Base-by-base conservation (phyloP, 495 filamentous ascomycete species). In the Letharia lupina region DNA sequence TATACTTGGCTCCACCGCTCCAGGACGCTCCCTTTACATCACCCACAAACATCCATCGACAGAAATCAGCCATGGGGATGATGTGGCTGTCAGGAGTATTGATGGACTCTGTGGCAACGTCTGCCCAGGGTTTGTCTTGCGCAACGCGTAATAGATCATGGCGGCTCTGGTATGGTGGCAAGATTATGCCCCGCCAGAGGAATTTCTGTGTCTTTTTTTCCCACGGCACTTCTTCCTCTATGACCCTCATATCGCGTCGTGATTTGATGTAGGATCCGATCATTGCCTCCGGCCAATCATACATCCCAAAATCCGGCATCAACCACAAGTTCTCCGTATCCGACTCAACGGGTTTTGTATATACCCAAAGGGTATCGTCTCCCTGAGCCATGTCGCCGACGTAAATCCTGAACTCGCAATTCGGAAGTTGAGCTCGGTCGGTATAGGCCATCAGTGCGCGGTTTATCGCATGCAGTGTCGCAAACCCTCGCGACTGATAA, bases 1-100 rank as follows among this genome's bases (percentile, higher is more conserved):
- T 78, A 63, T 86, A 87, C 67, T 84, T 84, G 42, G 81, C 78
- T 8, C 81, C 76, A n/a, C 83, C 84, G 9, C 83, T 85, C 75
- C 81, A 87, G 40, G 74, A 77, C 64, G 73, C 76, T 35, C 83
- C 86, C 70, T 87, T 84, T 0, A 83, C 81, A 39, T 88, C 83
- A 4, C 79, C 79, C 18, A 86, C 70, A 69, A 82, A 86, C 75
- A 81, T 79, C 68, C 86, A 89, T 12, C 75, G 72, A 68, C 86
- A 88, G 64, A 85, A 80, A n/a, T 88, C 83, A 54, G 82, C 77
- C 50, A 84, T 82, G 2, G 75, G 72, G 20, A 20, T 47, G 15
- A 18, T 15, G 16, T 47, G 15, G 13, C 16, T 8, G 44, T 20
- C 16, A 8, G 44, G 44, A 47, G 2, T 20, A 3, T 47, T 47